Evolutionary conservation across 2,329 filamentous ascomycete genomes (phyloP), one percentile per base, ranked within the genome.

Genomic region (Domatiomyces globalis): DNA sequence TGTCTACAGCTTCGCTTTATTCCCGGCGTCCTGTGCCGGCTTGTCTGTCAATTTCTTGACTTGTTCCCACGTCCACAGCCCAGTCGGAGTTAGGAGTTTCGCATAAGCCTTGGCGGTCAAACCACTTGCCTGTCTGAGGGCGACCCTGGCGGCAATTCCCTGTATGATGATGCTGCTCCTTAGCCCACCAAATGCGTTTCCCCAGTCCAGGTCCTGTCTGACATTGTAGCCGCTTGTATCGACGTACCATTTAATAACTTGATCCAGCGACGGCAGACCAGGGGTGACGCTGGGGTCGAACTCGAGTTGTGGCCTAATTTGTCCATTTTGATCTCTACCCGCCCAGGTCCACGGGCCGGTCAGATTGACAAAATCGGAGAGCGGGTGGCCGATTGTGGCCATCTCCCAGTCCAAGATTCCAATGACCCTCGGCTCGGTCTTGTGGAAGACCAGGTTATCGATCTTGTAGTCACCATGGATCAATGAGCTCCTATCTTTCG

Each of bases 321-420:
- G 10, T 2, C 43, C 43, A 45, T 20, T 69, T 65, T 25, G 65
- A 58, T 51, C 45, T 67, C 67, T 50, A 67, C 64, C 27, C 64
- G 60, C 55, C 60, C 60, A 61, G n/a, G 54, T 33, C 58, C 66
- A 68, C 5, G 69, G 65, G 49, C 67, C 65, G 50, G 65, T 71
- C 61, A 95, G 73, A 68, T 96, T 96, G 66, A 82, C 81, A 44
- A 96, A 73, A 65, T 96, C 90, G 5, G 85, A 89, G 18, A 95
- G 77, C 1, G 90, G 90, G 66, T 96, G 90, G 18, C 92, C 90
- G 51, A 95, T 82, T 0, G 90, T 96, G 39, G 87, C 87, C 87
- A 96, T 94, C 72, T 96, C 92, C 90, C 90, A 96, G 70, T 96
- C 90, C 4, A 96, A 71, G 50, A 96, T 87, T 2, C 90, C 90